Evolutionary conservation across 495 filamentous ascomycete genomes (phyloP).

Genomic region (Neurospora intermedia): DNA sequence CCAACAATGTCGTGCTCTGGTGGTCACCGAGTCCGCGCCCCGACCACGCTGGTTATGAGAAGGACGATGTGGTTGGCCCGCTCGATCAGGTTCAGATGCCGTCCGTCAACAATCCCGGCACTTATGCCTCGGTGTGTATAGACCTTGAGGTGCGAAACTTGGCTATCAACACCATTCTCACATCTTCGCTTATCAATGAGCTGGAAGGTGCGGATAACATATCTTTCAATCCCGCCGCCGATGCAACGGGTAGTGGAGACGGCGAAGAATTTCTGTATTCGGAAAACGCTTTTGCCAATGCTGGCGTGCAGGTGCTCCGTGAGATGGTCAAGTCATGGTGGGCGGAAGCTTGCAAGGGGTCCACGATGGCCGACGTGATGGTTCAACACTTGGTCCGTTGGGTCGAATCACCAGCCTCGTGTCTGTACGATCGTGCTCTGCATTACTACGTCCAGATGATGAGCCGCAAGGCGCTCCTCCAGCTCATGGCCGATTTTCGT

Average conservation of each 20-base stretch:
- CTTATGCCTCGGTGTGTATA: constrained; percentile 94
- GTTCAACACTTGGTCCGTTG: constrained; percentile 95
- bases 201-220: constrained; percentile 78
- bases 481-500: constrained; percentile 93
- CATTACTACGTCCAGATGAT: constrained; percentile 98
- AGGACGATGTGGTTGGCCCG: constrained; percentile 74
- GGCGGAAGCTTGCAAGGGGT: constrained; percentile 84
- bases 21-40: constrained; percentile 81
- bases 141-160: constrained; percentile 90
- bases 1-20: constrained; percentile 95
- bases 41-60: constrained; percentile 93
- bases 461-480: constrained; percentile 89
- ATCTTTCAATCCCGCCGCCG: constrained; percentile 67
- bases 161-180: constrained; percentile 94
- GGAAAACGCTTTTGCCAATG: constrained; percentile 87
- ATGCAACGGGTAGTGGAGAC: constrained; percentile 37
- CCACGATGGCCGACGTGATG: constrained; percentile 92
- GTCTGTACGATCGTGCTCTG: constrained; percentile 90
- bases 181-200: constrained; percentile 95
- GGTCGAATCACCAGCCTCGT: constrained; percentile 84
- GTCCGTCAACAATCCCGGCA: constrained; percentile 79
- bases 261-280: constrained; percentile 60
- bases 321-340: constrained; percentile 99
- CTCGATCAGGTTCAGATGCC: constrained; percentile 93
- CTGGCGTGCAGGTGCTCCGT: constrained; percentile 76